A percentile compares a stretch with the other conserved stretches of the same genome.
phyloP scores from a whole-genome alignment of 2,329 filamentous ascomycete genomes.

The Aspergillus terreus region DNA sequence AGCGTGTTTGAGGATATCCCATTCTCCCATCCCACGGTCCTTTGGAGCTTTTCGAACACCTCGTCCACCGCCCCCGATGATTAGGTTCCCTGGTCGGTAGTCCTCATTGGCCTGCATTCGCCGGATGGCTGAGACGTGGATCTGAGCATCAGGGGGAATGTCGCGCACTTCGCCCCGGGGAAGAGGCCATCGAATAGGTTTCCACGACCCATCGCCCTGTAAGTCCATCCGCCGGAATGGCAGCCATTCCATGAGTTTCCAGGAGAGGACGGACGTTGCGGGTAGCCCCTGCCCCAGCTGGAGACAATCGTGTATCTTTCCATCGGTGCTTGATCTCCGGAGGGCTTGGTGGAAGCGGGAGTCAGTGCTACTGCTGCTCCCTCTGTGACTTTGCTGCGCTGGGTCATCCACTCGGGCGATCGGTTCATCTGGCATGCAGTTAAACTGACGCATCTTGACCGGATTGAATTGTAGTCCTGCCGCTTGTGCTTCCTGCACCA shows the following conservation, averaged over 20 bases:
- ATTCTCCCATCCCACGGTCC: neutral
- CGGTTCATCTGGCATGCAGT: slow-evolving; percentile 50
- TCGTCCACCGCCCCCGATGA: slow-evolving; percentile 51
- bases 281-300: slow-evolving; percentile 59
- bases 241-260: slow-evolving; percentile 77
- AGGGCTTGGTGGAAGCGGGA: slow-evolving; percentile 57
- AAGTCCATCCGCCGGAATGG: slow-evolving; percentile 80
- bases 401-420: slow-evolving; percentile 11
- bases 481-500: slow-evolving; percentile 60
- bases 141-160: slow-evolving; percentile 64
- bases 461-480: slow-evolving; percentile 69
- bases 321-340: slow-evolving; percentile 51
- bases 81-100: slow-evolving; percentile 76
- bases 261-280: slow-evolving; percentile 56
- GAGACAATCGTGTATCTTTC: slow-evolving; percentile 67
- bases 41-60: neutral
- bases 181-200: slow-evolving; percentile 73
- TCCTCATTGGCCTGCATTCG: slow-evolving; percentile 61
- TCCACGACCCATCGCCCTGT: slow-evolving; percentile 68
- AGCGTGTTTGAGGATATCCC: neutral
- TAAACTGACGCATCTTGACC: slow-evolving; percentile 63
- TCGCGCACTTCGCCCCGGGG: slow-evolving; percentile 75
- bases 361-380: slow-evolving; percentile 15
- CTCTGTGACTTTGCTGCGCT: neutral
- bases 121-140: slow-evolving; percentile 73